Base-by-base conservation (phyloP, 768 basidiomycete species). In the Coprinopsis strossmayeri region DNA sequence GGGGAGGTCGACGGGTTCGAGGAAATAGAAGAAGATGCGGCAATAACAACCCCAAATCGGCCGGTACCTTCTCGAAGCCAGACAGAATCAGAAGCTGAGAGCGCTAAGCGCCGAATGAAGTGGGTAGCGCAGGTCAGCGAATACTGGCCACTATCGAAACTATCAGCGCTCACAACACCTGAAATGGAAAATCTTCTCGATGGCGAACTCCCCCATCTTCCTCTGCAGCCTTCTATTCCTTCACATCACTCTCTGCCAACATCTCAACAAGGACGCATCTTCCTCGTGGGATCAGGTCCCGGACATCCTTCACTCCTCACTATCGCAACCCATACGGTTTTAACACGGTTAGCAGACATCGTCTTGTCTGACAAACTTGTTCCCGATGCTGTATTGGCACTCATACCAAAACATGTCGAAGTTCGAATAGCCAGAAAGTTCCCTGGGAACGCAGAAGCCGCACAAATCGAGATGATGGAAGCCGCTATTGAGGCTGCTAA, bases 341-440 rank as follows among this genome's bases (percentile, higher is more conserved):
- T 99, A 35, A 91, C 88, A 1, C 73, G 76, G 48, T 74, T 81
- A 24, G 91, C 93, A 1, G 84, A 95, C 54, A 70, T 96, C 21
- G 90, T 98, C 10, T 79, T 99, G 11, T 89, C 92, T 12, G 96
- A 99, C 69, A 99, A 99, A 59, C 86, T 99, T 24, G 95, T 98
- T 1, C 95, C 95, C 0, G 76, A 84, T 12, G 81, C 84, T 5
- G 87, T 99, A 7, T 81, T 99, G 17, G 82, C 77, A 0, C 72
- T 97, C 23, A 89, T 98, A 45, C 95, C 94, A 0, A 63, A 72
- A 4, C 65, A 69, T 23, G 77, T 84, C 0, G 76, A 84, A 48
- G 75, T 97, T 5, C 83, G 84, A 41, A 96, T 98, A 57, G 96
- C 96, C 15, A 85, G 86, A 55, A 99, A 99, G 60, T 97, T 95